Conservation (phyloP, 179 eudicot genomes). For the Actinidia chinensis region DNA sequence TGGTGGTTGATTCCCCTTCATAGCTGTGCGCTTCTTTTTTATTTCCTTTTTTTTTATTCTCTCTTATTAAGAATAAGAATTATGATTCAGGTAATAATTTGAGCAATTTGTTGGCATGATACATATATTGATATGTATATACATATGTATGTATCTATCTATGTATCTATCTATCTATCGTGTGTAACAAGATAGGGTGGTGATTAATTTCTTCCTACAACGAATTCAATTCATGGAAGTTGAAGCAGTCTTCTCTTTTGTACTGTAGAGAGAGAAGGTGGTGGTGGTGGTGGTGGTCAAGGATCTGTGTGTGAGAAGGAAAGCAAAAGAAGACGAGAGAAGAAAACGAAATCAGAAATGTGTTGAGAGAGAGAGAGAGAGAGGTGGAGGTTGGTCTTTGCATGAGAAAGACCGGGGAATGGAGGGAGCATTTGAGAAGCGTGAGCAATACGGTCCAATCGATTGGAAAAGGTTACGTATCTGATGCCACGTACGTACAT, state of each 20-base stretch:
- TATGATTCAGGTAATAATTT: background rate
- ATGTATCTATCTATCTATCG: background rate
- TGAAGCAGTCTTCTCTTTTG: background rate
- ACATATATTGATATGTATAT: too few species aligned
- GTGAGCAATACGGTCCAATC: too few species aligned
- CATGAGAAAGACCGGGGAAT: too few species aligned
- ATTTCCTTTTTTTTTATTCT: background rate
- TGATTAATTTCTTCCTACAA: background rate
- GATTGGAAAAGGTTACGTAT: too few species aligned
- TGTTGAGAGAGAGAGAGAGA: background rate
- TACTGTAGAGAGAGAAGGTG: background rate
- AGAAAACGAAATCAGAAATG: background rate
- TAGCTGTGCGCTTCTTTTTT: slow-evolving; percentile 7
- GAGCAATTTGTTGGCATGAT: too few species aligned
- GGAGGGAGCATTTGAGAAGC: background rate
- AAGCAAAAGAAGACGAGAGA: background rate
- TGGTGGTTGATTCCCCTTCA: slow-evolving; percentile 45
- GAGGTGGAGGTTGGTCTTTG: too few species aligned
- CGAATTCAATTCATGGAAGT: background rate
- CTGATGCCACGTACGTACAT: background rate
- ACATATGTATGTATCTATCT: too few species aligned
- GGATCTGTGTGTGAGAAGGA: background rate
- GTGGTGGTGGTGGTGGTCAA: background rate
- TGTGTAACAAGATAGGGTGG: background rate
- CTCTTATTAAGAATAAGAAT: background rate